Evolutionary conservation across 495 filamentous ascomycete species (phyloP).

Genomic region (Neurospora sp.): DNA sequence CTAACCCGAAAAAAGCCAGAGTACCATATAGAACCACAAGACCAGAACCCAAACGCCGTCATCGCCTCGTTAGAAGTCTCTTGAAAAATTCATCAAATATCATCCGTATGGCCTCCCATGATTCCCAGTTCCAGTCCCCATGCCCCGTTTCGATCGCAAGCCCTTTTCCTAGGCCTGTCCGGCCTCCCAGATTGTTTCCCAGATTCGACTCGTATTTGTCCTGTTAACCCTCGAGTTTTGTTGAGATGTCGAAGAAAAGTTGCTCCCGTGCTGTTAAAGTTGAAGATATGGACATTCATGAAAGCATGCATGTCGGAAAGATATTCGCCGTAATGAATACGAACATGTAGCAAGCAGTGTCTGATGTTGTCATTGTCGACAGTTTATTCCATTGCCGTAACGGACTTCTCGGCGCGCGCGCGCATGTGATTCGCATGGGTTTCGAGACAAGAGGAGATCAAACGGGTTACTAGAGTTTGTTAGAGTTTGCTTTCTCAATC

Average conservation of each 20-base stretch:
- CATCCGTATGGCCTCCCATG: not conserved
- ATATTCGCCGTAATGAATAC: not conserved
- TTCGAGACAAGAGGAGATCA: conserved; percentile 82
- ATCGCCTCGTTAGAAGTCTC: not conserved
- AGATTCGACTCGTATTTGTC: not conserved
- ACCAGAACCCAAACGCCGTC: not conserved
- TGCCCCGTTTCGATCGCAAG: not conserved
- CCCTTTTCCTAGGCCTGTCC: not conserved
- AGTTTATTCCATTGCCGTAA: conserved; percentile 18
- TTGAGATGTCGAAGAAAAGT: not conserved
- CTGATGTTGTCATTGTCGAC: not conserved
- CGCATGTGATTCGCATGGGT: conserved; percentile 74
- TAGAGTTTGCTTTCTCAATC: not conserved
- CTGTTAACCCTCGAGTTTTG: not conserved
- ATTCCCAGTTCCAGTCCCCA: not conserved
- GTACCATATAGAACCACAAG: not conserved
- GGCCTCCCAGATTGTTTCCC: not conserved
- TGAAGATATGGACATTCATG: not conserved
- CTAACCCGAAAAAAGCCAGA: not conserved
- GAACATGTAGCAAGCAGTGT: not conserved
- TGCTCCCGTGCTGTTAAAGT: not conserved
- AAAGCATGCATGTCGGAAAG: not conserved
- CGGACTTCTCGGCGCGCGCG: conserved; percentile 55
- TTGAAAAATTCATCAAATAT: not conserved
- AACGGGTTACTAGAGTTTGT: conserved; percentile 55